Conservation (phyloP, 352 stramenopile genomes). For the Pythium utonaiense region DNA sequence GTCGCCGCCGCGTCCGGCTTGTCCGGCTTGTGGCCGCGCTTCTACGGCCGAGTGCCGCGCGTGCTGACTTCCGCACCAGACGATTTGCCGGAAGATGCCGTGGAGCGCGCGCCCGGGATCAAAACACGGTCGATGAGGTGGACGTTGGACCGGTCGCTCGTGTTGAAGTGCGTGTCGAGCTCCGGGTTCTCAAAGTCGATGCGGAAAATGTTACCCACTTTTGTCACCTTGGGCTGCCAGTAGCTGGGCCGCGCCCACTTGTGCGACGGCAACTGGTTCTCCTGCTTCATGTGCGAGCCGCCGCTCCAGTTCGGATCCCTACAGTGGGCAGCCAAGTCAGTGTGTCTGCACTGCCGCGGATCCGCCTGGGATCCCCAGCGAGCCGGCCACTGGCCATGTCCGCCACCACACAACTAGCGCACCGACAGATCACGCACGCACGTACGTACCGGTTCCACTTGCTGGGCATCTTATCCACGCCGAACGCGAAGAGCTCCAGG, state of each 20-base stretch:
- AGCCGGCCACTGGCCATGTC: too few species aligned
- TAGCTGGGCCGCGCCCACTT: slow-evolving; percentile 74
- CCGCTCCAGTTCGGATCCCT: slow-evolving; percentile 81
- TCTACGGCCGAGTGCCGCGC: background rate
- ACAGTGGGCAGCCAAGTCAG: slow-evolving; percentile 3
- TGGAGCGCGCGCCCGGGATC: slow-evolving; percentile 4
- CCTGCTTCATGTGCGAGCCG: slow-evolving; percentile 43
- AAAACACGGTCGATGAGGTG: slow-evolving; percentile 75
- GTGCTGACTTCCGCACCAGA: slow-evolving; percentile 2
- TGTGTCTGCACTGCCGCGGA: background rate
- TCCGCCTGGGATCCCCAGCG: background rate
- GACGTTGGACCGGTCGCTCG: slow-evolving; percentile 73
- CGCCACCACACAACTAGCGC: too few species aligned
- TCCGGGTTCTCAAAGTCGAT: slow-evolving; percentile 83
- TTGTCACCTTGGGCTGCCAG: slow-evolving; percentile 79
- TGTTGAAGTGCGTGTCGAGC: slow-evolving; percentile 72
- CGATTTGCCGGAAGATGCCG: background rate
- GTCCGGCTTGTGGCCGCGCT: slow-evolving; percentile 5
- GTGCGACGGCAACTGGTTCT: slow-evolving; percentile 64
- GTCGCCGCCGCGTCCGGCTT: too few species aligned
- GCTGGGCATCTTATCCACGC: slow-evolving; percentile 88
- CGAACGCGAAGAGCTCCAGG: slow-evolving; percentile 78
- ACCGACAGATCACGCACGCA: too few species aligned
- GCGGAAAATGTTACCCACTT: slow-evolving; percentile 80
- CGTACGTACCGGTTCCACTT: slow-evolving; percentile 70